Evolutionary conservation across 202 grass and related monocot genomes (phyloP), one percentile per base, ranked within the genome.

Genomic region (Brachypodium distachyon): DNA sequence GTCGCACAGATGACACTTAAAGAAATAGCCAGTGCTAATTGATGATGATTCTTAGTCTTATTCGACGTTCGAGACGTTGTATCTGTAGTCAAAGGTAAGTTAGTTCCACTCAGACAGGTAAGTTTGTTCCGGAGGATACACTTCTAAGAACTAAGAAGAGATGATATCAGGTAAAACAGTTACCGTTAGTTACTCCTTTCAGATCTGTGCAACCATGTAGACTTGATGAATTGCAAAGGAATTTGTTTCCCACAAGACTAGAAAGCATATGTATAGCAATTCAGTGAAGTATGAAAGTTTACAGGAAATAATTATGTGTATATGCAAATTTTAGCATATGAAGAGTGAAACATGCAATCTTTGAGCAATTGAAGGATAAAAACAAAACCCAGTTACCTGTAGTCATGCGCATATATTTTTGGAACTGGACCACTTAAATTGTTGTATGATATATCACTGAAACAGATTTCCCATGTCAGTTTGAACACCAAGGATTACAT

Each of bases 371-470:
- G 4, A 77, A 77, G 53, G 79, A 66, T 12, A 80, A 73, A 26
- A 72, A 19, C 18, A 55, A 25, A 25, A 60, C 50, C 25, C 19
- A 37, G 50, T 82, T 70, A 91, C 96, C 92, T 92, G 44, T 99
- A 99, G 65, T 99, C 96, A 60, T 92, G 87, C 73, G 96, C 92
- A 76, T 72, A 87, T 37, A 99, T 95, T 78, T 95, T 95, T 76
- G 96, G 89, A 85, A 94, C 86, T 52, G 85, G 74, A 1, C 91
- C 85, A 7, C 82, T 95, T 41, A 98, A 82, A 71, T 95, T 99
- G 63, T 99, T 99, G 74, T 80, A 99, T 78, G 92, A 95, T 75
- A 95, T 83, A 47, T 99, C 96, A 54, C 96, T 99, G 92, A 68
- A 94, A 87, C 70, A 85, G 47, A 85, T 70, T 78, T 61, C 27